Evolutionary conservation across 2,329 filamentous ascomycete genomes (phyloP).

Genomic region (Colletotrichum horii): DNA sequence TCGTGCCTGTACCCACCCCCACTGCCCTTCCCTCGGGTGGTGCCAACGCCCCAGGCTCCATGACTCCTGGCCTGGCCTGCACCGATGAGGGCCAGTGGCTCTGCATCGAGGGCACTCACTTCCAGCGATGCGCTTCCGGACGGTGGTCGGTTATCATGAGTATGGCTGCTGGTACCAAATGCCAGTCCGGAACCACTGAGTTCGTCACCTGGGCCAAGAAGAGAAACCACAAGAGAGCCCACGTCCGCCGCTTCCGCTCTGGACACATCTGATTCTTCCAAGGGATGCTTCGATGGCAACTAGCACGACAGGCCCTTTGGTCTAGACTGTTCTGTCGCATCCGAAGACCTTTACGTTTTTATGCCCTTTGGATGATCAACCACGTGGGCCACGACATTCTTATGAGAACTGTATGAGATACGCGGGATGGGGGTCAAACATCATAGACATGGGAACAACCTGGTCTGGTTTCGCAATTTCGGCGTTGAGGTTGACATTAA

Average conservation of each 20-base stretch:
- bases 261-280: constrained; percentile 1
- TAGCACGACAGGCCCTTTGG: not conserved
- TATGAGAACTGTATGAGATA: constrained; percentile 18
- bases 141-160: constrained; percentile 53
- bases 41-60: constrained; percentile 29
- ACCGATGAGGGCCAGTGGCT: constrained; percentile 61
- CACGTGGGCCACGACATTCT: constrained; percentile 10
- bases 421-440: not conserved
- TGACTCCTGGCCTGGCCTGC: constrained; percentile 49
- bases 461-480: constrained; percentile 7
- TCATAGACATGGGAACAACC: constrained; percentile 1
- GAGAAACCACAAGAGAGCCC: constrained; percentile 18
- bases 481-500: constrained; percentile 10
- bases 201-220: constrained; percentile 28
- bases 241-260: constrained; percentile 10
- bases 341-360: not conserved
- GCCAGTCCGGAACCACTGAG: constrained; percentile 36
- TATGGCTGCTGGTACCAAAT: constrained; percentile 61
- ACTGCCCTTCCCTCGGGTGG: constrained; percentile 13
- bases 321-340: not conserved
- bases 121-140: constrained; percentile 68
- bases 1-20: not conserved
- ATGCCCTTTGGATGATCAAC: constrained; percentile 2
- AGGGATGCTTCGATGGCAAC: not conserved
- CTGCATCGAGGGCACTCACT: constrained; percentile 59